A percentile compares a stretch with the other conserved stretches of the same genome.
Evolutionary conservation across 2,329 filamentous ascomycete genomes (phyloP).

Genomic region (Cladosporium austrohemisphaericum): DNA sequence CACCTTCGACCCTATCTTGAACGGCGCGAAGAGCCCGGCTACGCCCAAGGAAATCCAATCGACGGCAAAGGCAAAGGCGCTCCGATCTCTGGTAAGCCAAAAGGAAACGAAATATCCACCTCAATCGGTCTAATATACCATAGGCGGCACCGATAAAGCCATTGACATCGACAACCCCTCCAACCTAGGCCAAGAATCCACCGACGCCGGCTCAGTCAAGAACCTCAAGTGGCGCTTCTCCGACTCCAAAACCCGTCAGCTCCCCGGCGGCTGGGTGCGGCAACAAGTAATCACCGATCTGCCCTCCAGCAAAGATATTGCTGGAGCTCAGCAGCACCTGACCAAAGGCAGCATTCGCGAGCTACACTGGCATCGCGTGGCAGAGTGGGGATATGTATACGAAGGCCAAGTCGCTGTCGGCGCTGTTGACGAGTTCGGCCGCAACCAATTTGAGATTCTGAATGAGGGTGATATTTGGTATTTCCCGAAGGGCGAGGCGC

Average conservation of each 20-base stretch:
- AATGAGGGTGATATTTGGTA: slow-evolving; percentile 51
- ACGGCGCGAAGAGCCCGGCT: slow-evolving; percentile 32
- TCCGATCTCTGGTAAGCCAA: slow-evolving; percentile 51
- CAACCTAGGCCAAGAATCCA: slow-evolving; percentile 58
- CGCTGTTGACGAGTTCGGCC: slow-evolving; percentile 51
- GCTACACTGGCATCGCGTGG: slow-evolving; percentile 59
- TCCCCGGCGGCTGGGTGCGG: slow-evolving; percentile 63
- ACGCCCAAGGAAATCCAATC: slow-evolving; percentile 54
- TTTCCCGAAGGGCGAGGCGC: slow-evolving; percentile 52
- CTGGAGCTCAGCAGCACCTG: slow-evolving; percentile 65
- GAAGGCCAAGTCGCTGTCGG: slow-evolving; percentile 52
- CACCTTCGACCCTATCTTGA: slow-evolving; percentile 20
- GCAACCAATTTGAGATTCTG: slow-evolving; percentile 48
- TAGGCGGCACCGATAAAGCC: slow-evolving; percentile 61
- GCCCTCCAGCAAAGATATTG: slow-evolving; percentile 62
- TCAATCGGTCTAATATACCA: background rate
- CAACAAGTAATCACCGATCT: slow-evolving; percentile 66
- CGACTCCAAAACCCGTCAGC: slow-evolving; percentile 60
- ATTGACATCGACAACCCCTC: slow-evolving; percentile 62
- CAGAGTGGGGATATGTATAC: slow-evolving; percentile 52
- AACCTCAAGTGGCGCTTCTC: slow-evolving; percentile 67
- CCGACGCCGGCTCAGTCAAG: slow-evolving; percentile 60
- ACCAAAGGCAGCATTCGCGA: slow-evolving; percentile 63
- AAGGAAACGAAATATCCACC: background rate
- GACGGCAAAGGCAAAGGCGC: slow-evolving; percentile 57